A percentile compares a stretch with the other conserved stretches of the same genome.
phyloP scores from a whole-genome alignment of 208 protist species.

The Leishmania gerbilli region DNA sequence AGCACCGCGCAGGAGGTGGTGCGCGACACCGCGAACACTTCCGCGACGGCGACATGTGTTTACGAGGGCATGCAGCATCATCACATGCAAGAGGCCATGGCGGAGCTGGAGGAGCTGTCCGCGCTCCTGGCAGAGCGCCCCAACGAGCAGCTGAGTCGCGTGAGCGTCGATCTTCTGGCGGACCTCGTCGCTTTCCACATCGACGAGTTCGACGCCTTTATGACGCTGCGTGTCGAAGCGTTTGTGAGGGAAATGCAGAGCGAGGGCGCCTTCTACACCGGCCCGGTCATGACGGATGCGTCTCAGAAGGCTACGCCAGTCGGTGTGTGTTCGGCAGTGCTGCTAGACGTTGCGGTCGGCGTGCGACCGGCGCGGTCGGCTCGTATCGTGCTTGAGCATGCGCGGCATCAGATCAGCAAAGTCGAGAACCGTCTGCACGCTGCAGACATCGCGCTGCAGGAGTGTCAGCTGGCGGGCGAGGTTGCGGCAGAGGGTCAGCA shows the following conservation, averaged over 20 bases:
- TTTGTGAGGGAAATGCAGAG: constrained; percentile 78
- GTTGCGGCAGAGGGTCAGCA: constrained; percentile 9
- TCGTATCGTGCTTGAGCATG: constrained; percentile 79
- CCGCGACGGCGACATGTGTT: constrained; percentile 38
- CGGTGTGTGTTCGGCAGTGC: constrained; percentile 59
- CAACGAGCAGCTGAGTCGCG: constrained; percentile 55
- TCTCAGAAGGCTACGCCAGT: constrained; percentile 41
- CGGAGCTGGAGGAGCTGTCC: constrained; percentile 68
- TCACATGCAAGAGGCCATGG: constrained; percentile 61
- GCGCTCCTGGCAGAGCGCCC: constrained; percentile 44
- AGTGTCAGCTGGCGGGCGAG: constrained; percentile 3
- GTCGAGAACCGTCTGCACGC: constrained; percentile 64
- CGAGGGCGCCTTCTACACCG: constrained; percentile 67
- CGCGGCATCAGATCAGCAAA: constrained; percentile 36
- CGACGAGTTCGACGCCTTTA: constrained; percentile 84
- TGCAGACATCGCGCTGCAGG: constrained; percentile 49
- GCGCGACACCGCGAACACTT: constrained; percentile 25
- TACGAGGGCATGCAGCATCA: constrained; percentile 75
- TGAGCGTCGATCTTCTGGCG: constrained; percentile 67
- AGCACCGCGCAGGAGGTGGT: constrained; percentile 22
- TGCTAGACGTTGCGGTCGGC: constrained; percentile 82
- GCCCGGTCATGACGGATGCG: constrained; percentile 54
- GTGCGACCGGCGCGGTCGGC: constrained; percentile 70
- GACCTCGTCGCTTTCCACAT: constrained; percentile 83
- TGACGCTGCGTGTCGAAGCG: constrained; percentile 53